A percentile compares a stretch with the other conserved stretches of the same genome.
These are phyloP conservation scores for Penicillium sclerotiorum DNA, from an alignment of 2,329 filamentous ascomycete species.

Conservation along the genomic window DNA sequence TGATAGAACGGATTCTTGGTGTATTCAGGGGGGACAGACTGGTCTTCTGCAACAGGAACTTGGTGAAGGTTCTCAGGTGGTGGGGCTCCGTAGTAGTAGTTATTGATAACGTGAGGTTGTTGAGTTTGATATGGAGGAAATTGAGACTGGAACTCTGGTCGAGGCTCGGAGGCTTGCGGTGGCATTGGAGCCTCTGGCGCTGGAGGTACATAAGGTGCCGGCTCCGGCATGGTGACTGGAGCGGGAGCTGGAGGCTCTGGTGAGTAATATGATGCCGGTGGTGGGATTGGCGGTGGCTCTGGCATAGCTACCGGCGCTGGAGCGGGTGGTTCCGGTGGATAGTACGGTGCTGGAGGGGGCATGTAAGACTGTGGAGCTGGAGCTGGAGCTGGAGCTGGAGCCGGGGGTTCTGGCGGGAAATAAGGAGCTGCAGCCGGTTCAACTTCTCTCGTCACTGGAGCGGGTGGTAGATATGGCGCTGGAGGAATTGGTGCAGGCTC, in stretches of 20 bases:
- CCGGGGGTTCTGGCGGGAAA: background rate
- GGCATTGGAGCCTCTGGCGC: no score
- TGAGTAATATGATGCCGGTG: background rate
- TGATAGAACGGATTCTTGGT: slow-evolving; percentile 53
- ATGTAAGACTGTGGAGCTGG: background rate
- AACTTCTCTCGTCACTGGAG: background rate
- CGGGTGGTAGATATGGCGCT: background rate
- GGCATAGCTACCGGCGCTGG: slow-evolving; percentile 3
- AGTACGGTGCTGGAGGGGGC: background rate
- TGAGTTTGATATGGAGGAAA: background rate
- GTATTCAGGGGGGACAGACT: slow-evolving; percentile 54
- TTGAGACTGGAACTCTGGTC: no score
- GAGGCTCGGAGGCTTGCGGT: no score
- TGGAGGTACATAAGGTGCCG: no score
- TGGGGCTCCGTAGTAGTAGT: slow-evolving; percentile 9
- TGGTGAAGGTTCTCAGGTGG: slow-evolving; percentile 56
- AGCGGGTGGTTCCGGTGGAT: slow-evolving; percentile 2
- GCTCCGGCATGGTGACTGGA: no score
- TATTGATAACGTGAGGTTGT: slow-evolving; percentile 11
- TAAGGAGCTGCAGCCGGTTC: slow-evolving; percentile 2
- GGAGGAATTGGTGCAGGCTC: background rate
- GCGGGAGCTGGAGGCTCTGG: background rate
- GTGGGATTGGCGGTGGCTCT: background rate
- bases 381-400: background rate
- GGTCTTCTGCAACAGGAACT: slow-evolving; percentile 38